Base-by-base conservation (phyloP, 768 basidiomycete species). In the Chalciporus piperatus region DNA sequence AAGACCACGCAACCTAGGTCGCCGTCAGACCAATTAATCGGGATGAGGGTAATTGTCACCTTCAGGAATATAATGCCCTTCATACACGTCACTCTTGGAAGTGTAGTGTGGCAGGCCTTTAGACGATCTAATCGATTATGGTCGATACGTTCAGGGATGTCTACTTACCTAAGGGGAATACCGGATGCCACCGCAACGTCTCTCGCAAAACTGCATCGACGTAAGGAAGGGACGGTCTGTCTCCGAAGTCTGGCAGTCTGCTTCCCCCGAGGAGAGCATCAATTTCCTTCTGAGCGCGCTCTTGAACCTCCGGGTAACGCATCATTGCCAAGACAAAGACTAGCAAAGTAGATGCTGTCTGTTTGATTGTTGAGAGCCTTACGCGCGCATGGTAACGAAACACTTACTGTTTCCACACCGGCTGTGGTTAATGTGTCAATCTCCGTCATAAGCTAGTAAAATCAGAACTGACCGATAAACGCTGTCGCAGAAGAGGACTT, bases 311-410 rank as follows among this genome's bases (percentile, higher is more conserved):
- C 8, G 72, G 72, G 48, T 68, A 63, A 20, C 43, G 49, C 48
- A 68, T 60, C 73, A 74, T 71, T 32, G 68, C 70, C 19, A 71
- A 46, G 20, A 73, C 33, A 43, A 72, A 72, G 33, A 63, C 44
- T 16, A 45, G 3, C 45, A 73, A 51, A 4, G 70, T 70, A 7
- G 72, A 63, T 23, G 70, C 59, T 16, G 69, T 73, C 68, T 67
- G 38, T 14, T 44, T 19, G 12, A 8, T 37, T 14, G 40, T 52
- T 52, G 43, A 58, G 47, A 45, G 25, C 25, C 10, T 20, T 45
- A 41, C 38, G 39, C 11, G 7, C 33, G 8, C 41, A 41, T 42
- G 23, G 13, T 17, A 23, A 13, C 17, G 5, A 8, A 20, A 28
- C 11, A 47, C 68, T 17, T 50, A 67, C 66, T 7, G 66, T 67